These are phyloP conservation scores for Pseudotulostoma volvatum DNA, from an alignment of 495 filamentous ascomycete species.

Conservation along the genomic window DNA sequence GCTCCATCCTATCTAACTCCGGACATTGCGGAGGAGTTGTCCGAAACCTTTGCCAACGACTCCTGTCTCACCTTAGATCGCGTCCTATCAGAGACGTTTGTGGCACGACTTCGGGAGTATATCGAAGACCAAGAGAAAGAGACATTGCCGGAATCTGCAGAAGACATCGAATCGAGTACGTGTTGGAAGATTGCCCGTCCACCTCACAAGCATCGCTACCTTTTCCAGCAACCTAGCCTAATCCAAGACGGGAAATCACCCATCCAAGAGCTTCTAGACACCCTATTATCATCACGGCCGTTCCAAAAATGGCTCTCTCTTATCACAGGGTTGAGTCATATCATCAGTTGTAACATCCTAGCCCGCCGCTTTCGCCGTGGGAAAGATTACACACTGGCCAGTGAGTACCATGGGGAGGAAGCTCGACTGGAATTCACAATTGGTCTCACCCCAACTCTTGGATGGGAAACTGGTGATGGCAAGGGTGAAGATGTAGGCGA, in stretches of 20 bases:
- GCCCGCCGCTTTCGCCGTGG: constrained; percentile 75
- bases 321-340: constrained; percentile 51
- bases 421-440: constrained; percentile 78
- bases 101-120: constrained; percentile 46
- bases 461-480: constrained; percentile 54
- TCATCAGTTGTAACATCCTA: constrained; percentile 47
- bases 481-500: constrained; percentile 27
- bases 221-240: constrained; percentile 46
- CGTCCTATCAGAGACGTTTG: constrained; percentile 65
- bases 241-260: constrained; percentile 31
- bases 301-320: constrained; percentile 82
- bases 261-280: constrained; percentile 56
- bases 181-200: constrained; percentile 66
- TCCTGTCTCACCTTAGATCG: constrained; percentile 63
- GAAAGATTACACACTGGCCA: constrained; percentile 84
- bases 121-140: constrained; percentile 47
- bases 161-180: constrained; percentile 40
- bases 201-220: constrained; percentile 87
- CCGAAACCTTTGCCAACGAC: constrained; percentile 60
- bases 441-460: constrained; percentile 60
- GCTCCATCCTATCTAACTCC: constrained; percentile 84
- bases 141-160: constrained; percentile 23
- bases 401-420: constrained; percentile 55
- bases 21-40: constrained; percentile 71
- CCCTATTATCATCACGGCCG: constrained; percentile 65